A percentile compares a stretch with the other conserved stretches of the same genome.
Conservation (phyloP, 2,329 filamentous ascomycete genomes). For the Lasiodiplodia citricola region DNA sequence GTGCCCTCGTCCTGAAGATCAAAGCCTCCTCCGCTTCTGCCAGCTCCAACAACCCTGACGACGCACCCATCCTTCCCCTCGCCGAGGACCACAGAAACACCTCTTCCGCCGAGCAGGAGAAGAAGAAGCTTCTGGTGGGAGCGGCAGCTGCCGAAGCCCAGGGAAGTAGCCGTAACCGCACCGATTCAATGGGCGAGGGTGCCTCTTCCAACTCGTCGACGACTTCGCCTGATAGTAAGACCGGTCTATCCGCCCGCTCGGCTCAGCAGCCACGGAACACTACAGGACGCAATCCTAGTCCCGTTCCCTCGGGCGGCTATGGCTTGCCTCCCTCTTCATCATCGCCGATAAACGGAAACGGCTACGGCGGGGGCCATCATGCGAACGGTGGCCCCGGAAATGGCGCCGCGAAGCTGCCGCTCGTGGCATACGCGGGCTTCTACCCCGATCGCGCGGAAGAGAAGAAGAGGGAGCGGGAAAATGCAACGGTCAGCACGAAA, state of each 20-base stretch:
- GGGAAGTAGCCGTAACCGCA: constrained; percentile 11
- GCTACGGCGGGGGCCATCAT: constrained; percentile 24
- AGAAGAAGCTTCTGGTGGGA: constrained; percentile 19
- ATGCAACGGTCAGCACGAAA: constrained; percentile 36
- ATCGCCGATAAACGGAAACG: neutral
- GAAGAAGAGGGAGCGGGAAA: constrained; percentile 38
- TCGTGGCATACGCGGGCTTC: constrained; percentile 51
- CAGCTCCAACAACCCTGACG: constrained; percentile 14
- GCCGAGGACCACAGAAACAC: constrained; percentile 30
- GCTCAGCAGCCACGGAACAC: constrained; percentile 30
- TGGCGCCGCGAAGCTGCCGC: constrained; percentile 33
- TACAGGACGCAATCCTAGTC: constrained; percentile 46
- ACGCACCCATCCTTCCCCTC: constrained; percentile 36
- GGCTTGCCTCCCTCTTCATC: constrained; percentile 31
- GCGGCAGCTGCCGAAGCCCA: constrained; percentile 11
- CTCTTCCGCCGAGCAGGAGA: constrained; percentile 35
- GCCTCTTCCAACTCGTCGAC: constrained; percentile 40
- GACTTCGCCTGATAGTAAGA: constrained; percentile 34
- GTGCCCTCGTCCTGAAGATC: constrained; percentile 42
- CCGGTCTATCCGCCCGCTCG: constrained; percentile 35
- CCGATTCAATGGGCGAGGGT: constrained; percentile 29
- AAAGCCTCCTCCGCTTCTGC: constrained; percentile 6
- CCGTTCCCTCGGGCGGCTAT: constrained; percentile 36
- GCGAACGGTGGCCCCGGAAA: constrained; percentile 19
- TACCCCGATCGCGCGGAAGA: constrained; percentile 36